These are phyloP conservation scores for Penicillium herquei DNA, from an alignment of 495 filamentous ascomycete species.

Conservation along the genomic window DNA sequence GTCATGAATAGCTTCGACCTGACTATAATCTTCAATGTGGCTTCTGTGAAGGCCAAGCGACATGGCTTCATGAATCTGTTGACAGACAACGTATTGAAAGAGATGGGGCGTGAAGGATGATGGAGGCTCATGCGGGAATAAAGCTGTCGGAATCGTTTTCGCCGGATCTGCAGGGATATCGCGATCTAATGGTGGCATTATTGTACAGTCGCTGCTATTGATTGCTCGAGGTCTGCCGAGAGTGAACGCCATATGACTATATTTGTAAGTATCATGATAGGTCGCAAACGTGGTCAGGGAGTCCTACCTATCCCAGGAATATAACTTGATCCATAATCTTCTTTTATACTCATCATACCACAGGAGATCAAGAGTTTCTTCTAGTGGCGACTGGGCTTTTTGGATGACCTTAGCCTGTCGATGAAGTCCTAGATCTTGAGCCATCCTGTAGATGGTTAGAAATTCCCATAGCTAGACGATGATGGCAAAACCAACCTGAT, in stretches of 20 bases:
- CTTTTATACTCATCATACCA: no score
- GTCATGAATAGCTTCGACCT: not conserved
- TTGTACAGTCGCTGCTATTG: slow-evolving; percentile 10
- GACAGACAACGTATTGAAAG: slow-evolving; percentile 7
- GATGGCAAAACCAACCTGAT: no score
- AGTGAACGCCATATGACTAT: slow-evolving; percentile 6
- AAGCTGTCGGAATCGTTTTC: slow-evolving; percentile 6
- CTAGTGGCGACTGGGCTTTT: no score
- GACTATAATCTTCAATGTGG: slow-evolving; percentile 1
- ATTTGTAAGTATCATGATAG: not conserved
- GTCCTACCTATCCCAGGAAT: no score
- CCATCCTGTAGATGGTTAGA: no score
- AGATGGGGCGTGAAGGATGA: slow-evolving; percentile 11
- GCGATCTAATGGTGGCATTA: slow-evolving; percentile 2
- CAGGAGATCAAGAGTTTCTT: no score
- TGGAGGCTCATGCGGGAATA: slow-evolving; percentile 6
- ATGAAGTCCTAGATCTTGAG: no score
- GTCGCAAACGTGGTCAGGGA: not conserved
- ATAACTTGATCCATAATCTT: no score
- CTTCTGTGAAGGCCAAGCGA: not conserved
- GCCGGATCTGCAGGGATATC: slow-evolving; percentile 6
- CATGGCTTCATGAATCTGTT: slow-evolving; percentile 12
- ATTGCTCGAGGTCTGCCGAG: slow-evolving; percentile 6
- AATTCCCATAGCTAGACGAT: no score
- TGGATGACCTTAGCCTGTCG: no score